Evolutionary conservation across 495 filamentous ascomycete species (phyloP).

Genomic region (Penicillium antarcticum): DNA sequence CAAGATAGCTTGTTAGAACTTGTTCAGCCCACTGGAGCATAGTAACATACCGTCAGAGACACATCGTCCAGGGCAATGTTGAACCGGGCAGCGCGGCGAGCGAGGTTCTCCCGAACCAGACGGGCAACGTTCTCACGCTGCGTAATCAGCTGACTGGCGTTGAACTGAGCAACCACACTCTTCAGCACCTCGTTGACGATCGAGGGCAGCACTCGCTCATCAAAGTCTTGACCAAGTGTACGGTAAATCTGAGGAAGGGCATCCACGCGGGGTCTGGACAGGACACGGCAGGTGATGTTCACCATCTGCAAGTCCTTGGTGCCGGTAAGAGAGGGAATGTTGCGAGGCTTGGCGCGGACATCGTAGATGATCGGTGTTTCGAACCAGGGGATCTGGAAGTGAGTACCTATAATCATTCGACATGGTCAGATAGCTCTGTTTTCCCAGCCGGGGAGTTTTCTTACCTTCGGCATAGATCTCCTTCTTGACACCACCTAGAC

Average conservation of each 20-base stretch:
- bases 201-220: constrained; percentile 92
- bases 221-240: constrained; percentile 92
- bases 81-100: constrained; percentile 86
- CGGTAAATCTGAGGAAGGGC: constrained; percentile 95
- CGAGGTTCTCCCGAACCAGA: constrained; percentile 89
- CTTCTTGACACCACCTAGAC: constrained; percentile 89
- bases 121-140: constrained; percentile 94
- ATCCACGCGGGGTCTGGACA: constrained; percentile 82
- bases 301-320: constrained; percentile 99
- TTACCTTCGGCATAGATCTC: constrained; percentile 96
- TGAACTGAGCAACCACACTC: constrained; percentile 98
- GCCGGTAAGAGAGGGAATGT: constrained; percentile 94
- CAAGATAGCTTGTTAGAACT: constrained; percentile 16
- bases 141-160: constrained; percentile 95
- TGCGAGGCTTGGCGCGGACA: constrained; percentile 94
- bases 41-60: constrained; percentile 76
- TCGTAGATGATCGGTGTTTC: constrained; percentile 96
- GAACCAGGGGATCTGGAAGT: constrained; percentile 91
- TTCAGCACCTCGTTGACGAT: constrained; percentile 99
- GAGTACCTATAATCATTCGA: constrained; percentile 65
- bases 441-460: constrained; percentile 3
- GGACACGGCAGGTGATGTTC: constrained; percentile 99
- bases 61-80: constrained; percentile 98
- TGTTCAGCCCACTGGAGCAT: background rate
- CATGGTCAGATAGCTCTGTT: constrained; percentile 17